phyloP scores from a whole-genome alignment of 2,329 filamentous ascomycete genomes.

The Botryosphaeria dothidea region DNA sequence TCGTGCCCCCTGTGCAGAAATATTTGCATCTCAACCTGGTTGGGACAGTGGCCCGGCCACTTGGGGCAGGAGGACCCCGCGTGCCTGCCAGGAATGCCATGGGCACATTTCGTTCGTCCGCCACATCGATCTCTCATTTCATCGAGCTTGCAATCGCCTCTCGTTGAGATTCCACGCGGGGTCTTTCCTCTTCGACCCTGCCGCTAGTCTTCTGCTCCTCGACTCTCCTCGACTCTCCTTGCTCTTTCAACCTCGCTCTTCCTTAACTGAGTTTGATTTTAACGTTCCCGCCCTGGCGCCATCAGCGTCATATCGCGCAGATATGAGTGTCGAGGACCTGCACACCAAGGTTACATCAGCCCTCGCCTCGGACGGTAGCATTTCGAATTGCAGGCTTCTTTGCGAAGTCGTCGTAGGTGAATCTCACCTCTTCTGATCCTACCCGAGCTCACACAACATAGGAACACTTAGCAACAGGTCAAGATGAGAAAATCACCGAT shows the following conservation, averaged over 20 bases:
- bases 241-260: not conserved
- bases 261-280: no score
- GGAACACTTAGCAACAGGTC: not conserved
- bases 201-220: no score
- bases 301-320: not conserved
- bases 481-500: not conserved
- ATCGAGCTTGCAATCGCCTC: not conserved
- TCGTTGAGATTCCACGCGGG: not conserved
- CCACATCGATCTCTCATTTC: not conserved
- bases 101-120: not conserved
- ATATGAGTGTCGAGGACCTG: not conserved
- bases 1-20: no score
- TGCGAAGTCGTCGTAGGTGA: not conserved
- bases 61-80: not conserved
- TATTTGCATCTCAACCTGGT: no score
- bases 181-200: no score
- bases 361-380: not conserved
- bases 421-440: not conserved
- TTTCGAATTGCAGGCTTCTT: not conserved
- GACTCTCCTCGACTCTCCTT: not conserved
- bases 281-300: not conserved
- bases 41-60: no score
- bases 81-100: not conserved
- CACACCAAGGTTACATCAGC: not conserved
- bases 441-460: not conserved